Conservation (phyloP, 208 protist genomes). For the Acanthamoeba healyi region DNA sequence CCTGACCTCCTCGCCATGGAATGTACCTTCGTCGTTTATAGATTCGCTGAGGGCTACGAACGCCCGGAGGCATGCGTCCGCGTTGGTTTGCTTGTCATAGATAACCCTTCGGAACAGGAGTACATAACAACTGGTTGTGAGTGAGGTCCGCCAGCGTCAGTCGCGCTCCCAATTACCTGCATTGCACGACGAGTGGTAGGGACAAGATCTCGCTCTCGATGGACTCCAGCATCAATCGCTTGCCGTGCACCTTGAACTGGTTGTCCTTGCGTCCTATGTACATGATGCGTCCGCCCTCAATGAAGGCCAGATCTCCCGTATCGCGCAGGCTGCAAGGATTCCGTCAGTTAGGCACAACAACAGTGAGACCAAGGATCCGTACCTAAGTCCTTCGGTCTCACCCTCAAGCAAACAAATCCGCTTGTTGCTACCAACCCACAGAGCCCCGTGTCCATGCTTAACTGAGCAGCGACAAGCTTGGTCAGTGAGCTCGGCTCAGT, state of each 20-base stretch:
- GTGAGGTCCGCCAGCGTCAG: too few relatives aligned
- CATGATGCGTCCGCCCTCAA: not conserved
- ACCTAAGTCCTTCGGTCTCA: not conserved
- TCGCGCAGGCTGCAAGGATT: not conserved
- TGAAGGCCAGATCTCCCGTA: not conserved
- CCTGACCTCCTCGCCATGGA: too few relatives aligned
- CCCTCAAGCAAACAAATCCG: not conserved
- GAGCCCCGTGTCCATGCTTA: not conserved
- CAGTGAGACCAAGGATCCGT: not conserved
- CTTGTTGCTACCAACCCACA: not conserved
- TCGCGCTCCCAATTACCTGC: constrained; percentile 17
- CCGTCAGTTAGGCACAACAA: not conserved
- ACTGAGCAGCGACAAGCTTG: too few relatives aligned
- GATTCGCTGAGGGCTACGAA: not conserved
- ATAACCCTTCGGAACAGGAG: too few relatives aligned
- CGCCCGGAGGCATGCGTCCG: not conserved
- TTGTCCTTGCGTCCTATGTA: not conserved
- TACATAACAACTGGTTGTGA: too few relatives aligned
- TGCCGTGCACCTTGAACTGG: constrained; percentile 4
- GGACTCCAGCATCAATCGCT: not conserved
- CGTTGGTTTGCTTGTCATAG: not conserved
- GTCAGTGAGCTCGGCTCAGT: not conserved
- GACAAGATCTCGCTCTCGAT: not conserved
- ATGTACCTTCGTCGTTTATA: too few relatives aligned
- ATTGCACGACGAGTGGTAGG: not conserved